Evolutionary conservation across 331 rosid species (phyloP).

Genomic region (Malus hybrid): DNA sequence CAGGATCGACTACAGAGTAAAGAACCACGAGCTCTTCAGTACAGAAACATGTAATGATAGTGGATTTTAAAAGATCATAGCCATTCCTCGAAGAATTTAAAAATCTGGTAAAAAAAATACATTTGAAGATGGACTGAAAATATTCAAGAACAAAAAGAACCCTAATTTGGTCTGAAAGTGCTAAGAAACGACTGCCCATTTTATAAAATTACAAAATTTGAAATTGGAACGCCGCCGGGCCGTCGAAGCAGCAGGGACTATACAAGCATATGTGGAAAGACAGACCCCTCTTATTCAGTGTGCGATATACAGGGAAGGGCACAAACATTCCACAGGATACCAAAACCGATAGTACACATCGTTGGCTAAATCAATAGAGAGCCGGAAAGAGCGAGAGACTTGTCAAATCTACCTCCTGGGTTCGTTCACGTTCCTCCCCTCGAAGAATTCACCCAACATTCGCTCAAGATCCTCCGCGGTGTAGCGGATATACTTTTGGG

Average conservation of each 20-base stretch:
- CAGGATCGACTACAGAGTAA: no score
- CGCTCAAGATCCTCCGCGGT: slow-evolving; percentile 81
- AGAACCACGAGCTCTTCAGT: no score
- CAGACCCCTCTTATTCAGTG: slow-evolving; percentile 8
- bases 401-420: slow-evolving; percentile 36
- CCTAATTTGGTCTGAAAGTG: background rate
- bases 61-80: background rate
- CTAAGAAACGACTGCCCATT: background rate
- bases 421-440: slow-evolving; percentile 75
- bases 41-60: no score
- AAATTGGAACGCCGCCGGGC: background rate
- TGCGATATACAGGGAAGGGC: background rate
- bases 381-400: background rate
- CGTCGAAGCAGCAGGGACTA: background rate
- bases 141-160: background rate
- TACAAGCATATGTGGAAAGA: background rate
- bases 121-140: background rate
- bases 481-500: slow-evolving; percentile 77
- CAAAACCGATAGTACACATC: background rate
- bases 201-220: background rate
- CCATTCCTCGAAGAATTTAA: background rate
- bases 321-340: background rate
- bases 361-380: background rate
- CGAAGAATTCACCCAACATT: slow-evolving; percentile 90
- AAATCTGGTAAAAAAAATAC: background rate